Base-by-base conservation (phyloP, 1,284 basidiomycete genomes). In the Vanrija sp. region DNA sequence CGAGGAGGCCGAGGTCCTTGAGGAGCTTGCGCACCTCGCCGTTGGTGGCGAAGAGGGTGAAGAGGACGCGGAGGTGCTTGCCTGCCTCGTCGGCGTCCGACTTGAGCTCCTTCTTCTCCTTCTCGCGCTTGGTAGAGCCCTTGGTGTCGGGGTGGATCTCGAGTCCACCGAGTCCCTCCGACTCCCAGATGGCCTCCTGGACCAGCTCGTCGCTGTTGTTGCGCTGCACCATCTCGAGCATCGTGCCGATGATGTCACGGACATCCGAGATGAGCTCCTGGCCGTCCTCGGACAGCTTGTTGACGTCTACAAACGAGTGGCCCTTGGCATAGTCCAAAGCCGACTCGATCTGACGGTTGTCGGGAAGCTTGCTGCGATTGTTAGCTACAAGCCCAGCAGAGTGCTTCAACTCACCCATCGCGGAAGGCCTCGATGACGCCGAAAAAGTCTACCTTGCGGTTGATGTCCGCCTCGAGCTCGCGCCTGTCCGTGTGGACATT, bases 121-220 rank as follows among this genome's bases (percentile, higher is more conserved):
- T 35, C 14, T 20, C 12, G 25, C 23, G 22, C 22, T 25, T n/a
- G 18, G 12, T 15, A 23, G 75, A 67, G 24, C 75, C 49, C 61
- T 84, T 82, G 27, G 84, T 77, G 50, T 82, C 80, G 47, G 82
- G 31, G 31, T 31, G 31, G 10, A 31, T 9, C 12, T 31, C 31
- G 15, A 31, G 9, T 4, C 15, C 15, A 1, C 31, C 31, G 10
- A 31, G 31, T 4, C 15, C 9, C 79, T 1, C 39, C 18, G 52
- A 52, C 38, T 58, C 44, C 84, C 84, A 92, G 43, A 91, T 73
- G 61, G 92, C 92, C 62, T 87, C 85, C 73, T 94, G 92, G 73
- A 95, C 81, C 39, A 94, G 80, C 77, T 95, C 90, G 67, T 94
- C 92, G 23, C 80, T 78, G 74, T 96, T 96, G 82, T 95, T 95